Percentiles rank a stretch among this genome's conserved stretches.
Evolutionary conservation across 2,329 filamentous ascomycete species (phyloP).

Genomic region (Lecanicillium sp.): DNA sequence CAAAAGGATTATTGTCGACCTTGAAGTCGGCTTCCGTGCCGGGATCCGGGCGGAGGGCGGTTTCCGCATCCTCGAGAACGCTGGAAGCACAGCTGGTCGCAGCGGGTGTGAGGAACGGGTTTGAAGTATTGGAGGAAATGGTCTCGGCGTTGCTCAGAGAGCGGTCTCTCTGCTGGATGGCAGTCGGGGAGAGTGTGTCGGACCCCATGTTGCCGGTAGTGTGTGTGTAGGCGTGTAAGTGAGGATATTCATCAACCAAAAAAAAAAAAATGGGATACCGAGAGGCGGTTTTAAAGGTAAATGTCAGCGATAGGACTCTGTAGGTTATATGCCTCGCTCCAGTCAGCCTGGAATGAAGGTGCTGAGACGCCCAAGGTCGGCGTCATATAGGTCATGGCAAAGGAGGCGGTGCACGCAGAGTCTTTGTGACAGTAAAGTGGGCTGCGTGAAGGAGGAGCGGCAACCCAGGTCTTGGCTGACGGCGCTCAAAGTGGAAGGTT

Average conservation of each 20-base stretch:
- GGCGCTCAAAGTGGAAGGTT: too few relatives aligned
- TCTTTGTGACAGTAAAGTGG: too few relatives aligned
- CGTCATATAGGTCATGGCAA: too few relatives aligned
- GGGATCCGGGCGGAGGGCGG: conserved; percentile 61
- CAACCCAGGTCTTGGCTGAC: too few relatives aligned
- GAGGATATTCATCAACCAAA: conserved; percentile 1
- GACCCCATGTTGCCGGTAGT: conserved; percentile 6
- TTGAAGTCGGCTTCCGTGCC: conserved; percentile 64
- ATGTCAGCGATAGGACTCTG: too few relatives aligned
- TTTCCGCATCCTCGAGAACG: conserved; percentile 27
- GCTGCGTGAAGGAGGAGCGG: too few relatives aligned
- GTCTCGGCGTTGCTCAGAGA: conserved; percentile 13
- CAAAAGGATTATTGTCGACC: conserved; percentile 62
- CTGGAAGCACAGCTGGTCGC: conserved; percentile 12
- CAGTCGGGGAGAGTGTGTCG: conserved; percentile 5
- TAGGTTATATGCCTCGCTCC: too few relatives aligned
- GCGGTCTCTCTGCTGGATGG: conserved; percentile 8
- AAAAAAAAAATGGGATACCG: too few relatives aligned
- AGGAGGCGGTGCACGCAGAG: too few relatives aligned
- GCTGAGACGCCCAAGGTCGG: too few relatives aligned
- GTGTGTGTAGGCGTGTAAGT: not conserved
- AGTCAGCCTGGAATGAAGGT: too few relatives aligned
- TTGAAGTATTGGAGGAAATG: conserved; percentile 12
- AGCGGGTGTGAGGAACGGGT: conserved; percentile 17
- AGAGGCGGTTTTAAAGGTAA: too few relatives aligned